Evolutionary conservation across 768 basidiomycete genomes (phyloP).

Genomic region (Boletus rubropictus): DNA sequence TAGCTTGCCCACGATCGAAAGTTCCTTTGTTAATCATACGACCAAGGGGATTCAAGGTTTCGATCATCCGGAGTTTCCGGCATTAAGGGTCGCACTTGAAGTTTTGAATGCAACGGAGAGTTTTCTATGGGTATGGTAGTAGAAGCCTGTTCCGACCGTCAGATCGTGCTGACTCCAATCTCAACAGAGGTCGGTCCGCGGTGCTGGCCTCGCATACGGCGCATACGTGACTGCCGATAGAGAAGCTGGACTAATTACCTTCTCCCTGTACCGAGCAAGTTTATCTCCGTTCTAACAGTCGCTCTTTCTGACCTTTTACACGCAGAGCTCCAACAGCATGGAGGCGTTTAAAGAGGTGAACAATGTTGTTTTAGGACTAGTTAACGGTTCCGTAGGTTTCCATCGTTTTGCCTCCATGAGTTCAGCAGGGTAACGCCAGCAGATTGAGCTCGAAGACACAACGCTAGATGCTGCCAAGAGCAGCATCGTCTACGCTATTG

Average conservation of each 20-base stretch:
- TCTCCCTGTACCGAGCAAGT: conserved; percentile 73
- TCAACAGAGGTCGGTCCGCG: conserved; percentile 76
- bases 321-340: conserved; percentile 72
- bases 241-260: conserved; percentile 72
- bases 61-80: conserved; percentile 76
- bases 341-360: conserved; percentile 78
- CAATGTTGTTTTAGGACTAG: conserved; percentile 70
- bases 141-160: neutral
- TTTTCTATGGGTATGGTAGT: conserved; percentile 74
- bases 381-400: conserved; percentile 68
- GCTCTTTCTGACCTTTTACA: conserved; percentile 5
- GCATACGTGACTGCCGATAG: conserved; percentile 68
- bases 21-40: conserved; percentile 75
- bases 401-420: neutral
- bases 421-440: conserved; percentile 3
- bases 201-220: conserved; percentile 93
- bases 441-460: conserved; percentile 79
- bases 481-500: conserved; percentile 79
- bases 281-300: neutral
- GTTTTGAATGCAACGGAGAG: conserved; percentile 91
- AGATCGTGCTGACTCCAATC: conserved; percentile 6
- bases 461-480: conserved; percentile 89
- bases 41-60: conserved; percentile 78
- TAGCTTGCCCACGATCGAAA: conserved; percentile 91
- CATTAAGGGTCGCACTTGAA: conserved; percentile 78